phyloP scores from a whole-genome alignment of 768 basidiomycete species.

The Pluteus cervinus region DNA sequence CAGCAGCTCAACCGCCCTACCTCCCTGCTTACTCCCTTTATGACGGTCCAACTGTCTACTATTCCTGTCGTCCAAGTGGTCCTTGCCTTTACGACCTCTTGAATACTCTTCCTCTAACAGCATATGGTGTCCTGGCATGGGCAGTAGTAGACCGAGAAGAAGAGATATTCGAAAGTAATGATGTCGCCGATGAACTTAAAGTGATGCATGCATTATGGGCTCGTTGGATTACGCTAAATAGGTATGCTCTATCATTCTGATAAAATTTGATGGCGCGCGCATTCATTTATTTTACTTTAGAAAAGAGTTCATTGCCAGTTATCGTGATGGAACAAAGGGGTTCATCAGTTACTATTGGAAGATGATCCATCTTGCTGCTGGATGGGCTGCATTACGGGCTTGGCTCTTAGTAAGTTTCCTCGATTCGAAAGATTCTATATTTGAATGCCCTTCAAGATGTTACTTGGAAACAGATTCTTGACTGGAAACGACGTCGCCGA shows the following conservation, averaged over 20 bases:
- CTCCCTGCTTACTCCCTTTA: conserved; percentile 42
- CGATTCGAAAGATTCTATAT: not conserved
- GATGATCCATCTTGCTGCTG: conserved; percentile 66
- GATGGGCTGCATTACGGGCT: conserved; percentile 55
- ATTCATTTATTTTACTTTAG: conserved; percentile 22
- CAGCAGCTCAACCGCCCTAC: conserved; percentile 45
- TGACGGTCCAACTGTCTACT: conserved; percentile 39
- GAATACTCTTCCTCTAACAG: conserved; percentile 49
- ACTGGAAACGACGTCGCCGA: conserved; percentile 41
- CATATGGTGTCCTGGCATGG: conserved; percentile 66
- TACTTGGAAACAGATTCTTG: conserved; percentile 51
- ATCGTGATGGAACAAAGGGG: conserved; percentile 40
- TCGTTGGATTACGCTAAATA: conserved; percentile 63
- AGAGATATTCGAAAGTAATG: conserved; percentile 67
- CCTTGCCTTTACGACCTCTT: conserved; percentile 61
- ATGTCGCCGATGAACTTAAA: conserved; percentile 70
- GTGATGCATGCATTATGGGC: conserved; percentile 76
- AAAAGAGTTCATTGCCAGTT: conserved; percentile 48
- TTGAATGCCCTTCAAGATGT: conserved; percentile 29
- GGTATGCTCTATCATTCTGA: conserved; percentile 27
- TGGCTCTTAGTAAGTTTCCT: conserved; percentile 45
- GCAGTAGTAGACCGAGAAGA: conserved; percentile 67
- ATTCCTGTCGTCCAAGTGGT: conserved; percentile 65
- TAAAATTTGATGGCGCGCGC: conserved; percentile 8
- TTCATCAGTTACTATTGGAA: conserved; percentile 61